Base-by-base conservation (phyloP, 2,329 filamentous ascomycete species). In the Teratosphaeria destructans region DNA sequence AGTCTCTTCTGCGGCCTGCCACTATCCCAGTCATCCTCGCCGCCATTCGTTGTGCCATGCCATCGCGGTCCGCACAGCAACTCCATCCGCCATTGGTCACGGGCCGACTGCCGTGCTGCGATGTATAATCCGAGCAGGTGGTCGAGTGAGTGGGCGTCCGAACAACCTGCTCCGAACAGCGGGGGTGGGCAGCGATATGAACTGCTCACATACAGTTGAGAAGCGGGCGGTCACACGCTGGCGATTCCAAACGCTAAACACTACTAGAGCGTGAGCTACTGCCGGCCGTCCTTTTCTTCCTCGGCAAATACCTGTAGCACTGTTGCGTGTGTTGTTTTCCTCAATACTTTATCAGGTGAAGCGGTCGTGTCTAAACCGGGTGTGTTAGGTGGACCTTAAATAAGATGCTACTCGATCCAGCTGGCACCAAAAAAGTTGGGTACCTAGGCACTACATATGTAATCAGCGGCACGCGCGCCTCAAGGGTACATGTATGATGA, bases 1-100 rank as follows among this genome's bases (percentile, higher is more conserved):
- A 55, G 49, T 37, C 59, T 59, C 60, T 65, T 65, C 3, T 55
- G 23, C 52, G 61, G 55, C 52, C 54, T 27, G 26, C 53, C 58
- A 7, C 55, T 58, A 53, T 49, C 49, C 52, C 58, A 54, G 54
- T 58, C 57, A 47, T 55, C 54, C 12, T 32, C 27, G 32, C 27
- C 53, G 27, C 53, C 26, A 7, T n/a, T 3, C 32, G 34, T 54
- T 23, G 29, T 32, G 29, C 26, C 53, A 23, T 54, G 53, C 27
- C 27, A 32, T 37, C 34, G 53, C 34, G 27, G 53, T 54, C 53
- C 34, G 19, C 27, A 19, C 14, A 54, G n/a, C 27, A 54, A 11
- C 27, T 54, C 53, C 53, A 54, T 54, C 23, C 77, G 43, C 43
- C 43, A 49, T 49, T 49, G 43, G 43, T 10, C 43, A 47, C 43